phyloP scores from a whole-genome alignment of 2,329 filamentous ascomycete genomes.

The Penicillium sclerotigenum region DNA sequence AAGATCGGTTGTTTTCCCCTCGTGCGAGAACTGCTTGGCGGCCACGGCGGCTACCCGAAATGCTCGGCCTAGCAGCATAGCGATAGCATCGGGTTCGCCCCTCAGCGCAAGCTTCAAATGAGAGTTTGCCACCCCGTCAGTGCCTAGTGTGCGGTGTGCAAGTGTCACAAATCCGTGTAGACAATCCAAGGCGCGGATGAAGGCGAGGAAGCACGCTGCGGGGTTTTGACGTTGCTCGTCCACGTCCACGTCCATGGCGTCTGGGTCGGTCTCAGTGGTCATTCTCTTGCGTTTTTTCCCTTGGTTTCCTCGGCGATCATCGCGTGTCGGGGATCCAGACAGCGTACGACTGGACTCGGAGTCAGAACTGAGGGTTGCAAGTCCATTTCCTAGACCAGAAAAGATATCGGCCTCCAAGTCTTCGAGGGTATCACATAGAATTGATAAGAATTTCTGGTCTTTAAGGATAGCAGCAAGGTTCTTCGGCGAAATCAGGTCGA shows the following conservation, averaged over 20 bases:
- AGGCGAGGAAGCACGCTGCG: slow-evolving; percentile 33
- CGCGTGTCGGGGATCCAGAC: slow-evolving; percentile 25
- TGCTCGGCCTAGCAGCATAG: slow-evolving; percentile 36
- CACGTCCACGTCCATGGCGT: slow-evolving; percentile 32
- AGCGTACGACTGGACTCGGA: slow-evolving; percentile 39
- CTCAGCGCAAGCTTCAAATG: slow-evolving; percentile 42
- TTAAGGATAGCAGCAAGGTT: slow-evolving; percentile 68
- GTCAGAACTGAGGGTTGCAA: slow-evolving; percentile 25
- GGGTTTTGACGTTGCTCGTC: slow-evolving; percentile 31
- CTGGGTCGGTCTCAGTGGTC: slow-evolving; percentile 22
- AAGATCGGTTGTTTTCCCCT: slow-evolving; percentile 32
- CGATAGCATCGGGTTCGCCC: slow-evolving; percentile 34
- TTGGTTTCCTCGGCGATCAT: slow-evolving; percentile 23
- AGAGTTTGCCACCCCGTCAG: slow-evolving; percentile 33
- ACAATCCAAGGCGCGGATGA: slow-evolving; percentile 35
- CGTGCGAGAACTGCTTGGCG: slow-evolving; percentile 29
- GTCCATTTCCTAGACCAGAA: slow-evolving; percentile 25
- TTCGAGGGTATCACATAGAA: slow-evolving; percentile 64
- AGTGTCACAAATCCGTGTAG: slow-evolving; percentile 33
- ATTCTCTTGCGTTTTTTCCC: slow-evolving; percentile 41
- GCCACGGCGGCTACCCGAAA: slow-evolving; percentile 34
- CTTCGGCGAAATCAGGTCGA: slow-evolving; percentile 67
- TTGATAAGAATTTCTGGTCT: slow-evolving; percentile 64
- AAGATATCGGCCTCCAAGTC: slow-evolving; percentile 47
- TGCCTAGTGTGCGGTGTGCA: slow-evolving; percentile 25